Evolutionary conservation across 1,284 basidiomycete genomes (phyloP).

Genomic region (Gymnopus androsaceus): DNA sequence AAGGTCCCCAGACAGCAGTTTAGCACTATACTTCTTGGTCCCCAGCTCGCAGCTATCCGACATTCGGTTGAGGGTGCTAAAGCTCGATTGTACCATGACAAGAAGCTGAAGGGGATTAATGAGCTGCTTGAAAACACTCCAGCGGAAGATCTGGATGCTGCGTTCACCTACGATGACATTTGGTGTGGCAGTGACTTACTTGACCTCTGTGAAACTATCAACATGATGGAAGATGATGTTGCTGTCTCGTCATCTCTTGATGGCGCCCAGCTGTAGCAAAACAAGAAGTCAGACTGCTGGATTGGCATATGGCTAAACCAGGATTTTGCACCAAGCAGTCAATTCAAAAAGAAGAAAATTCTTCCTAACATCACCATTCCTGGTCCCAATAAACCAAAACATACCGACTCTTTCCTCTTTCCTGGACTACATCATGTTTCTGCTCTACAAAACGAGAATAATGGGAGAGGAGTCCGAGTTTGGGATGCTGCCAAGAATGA

Average conservation of each 20-base stretch:
- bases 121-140: constrained; percentile 19
- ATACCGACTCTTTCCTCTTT: constrained; percentile 39
- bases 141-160: constrained; percentile 6
- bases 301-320: constrained; percentile 30
- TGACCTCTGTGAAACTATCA: constrained; percentile 17
- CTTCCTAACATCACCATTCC: constrained; percentile 31
- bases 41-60: constrained; percentile 36
- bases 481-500: constrained; percentile 30
- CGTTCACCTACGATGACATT: constrained; percentile 23
- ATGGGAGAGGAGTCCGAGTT: constrained; percentile 24
- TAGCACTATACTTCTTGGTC: constrained; percentile 37
- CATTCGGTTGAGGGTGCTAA: constrained; percentile 24
- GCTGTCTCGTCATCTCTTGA: constrained; percentile 32
- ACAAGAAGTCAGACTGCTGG: constrained; percentile 35
- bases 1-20: constrained; percentile 27
- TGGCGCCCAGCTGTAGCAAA: constrained; percentile 35
- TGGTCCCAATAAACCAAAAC: constrained; percentile 36
- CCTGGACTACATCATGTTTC: constrained; percentile 35
- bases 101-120: constrained; percentile 5
- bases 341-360: constrained; percentile 28
- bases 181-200: constrained; percentile 22
- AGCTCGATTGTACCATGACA: constrained; percentile 27
- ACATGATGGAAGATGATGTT: constrained; percentile 29
- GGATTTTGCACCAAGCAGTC: constrained; percentile 20
- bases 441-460: constrained; percentile 28